These are phyloP conservation scores for Fallopia convolvulus DNA, from an alignment of 148 eudicot species.

Conservation along the genomic window DNA sequence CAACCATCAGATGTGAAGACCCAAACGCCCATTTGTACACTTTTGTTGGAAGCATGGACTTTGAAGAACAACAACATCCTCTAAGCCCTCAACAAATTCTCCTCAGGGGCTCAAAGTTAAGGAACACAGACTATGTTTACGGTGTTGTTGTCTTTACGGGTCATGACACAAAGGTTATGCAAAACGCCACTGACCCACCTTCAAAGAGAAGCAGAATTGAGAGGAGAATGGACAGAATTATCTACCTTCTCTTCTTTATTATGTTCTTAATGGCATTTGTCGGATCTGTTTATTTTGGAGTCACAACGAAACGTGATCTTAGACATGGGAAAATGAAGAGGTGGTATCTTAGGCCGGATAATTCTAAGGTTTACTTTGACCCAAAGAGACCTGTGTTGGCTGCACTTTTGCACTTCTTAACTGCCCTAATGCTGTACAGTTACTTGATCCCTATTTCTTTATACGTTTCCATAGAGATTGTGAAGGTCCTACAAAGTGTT, in stretches of 20 bases:
- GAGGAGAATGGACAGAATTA: constrained; percentile 78
- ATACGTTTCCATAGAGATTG: constrained; percentile 86
- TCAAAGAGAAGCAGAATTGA: constrained; percentile 92
- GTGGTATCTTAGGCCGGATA: constrained; percentile 81
- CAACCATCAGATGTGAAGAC: constrained; percentile 76
- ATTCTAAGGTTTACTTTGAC: constrained; percentile 42
- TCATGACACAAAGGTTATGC: constrained; percentile 89
- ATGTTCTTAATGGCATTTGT: constrained; percentile 56
- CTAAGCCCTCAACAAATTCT: constrained; percentile 84
- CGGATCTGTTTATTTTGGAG: constrained; percentile 81
- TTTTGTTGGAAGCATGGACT: constrained; percentile 81
- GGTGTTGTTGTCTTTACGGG: constrained; percentile 93
- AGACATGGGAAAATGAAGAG: constrained; percentile 43
- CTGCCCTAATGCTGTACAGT: constrained; percentile 69
- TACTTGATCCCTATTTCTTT: constrained; percentile 88
- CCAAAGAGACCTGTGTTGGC: constrained; percentile 50
- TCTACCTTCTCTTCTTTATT: constrained; percentile 59
- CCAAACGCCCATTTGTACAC: constrained; percentile 86
- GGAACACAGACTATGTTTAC: constrained; percentile 75
- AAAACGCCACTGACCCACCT: constrained; percentile 82
- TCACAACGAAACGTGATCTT: constrained; percentile 58
- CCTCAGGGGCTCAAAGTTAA: constrained; percentile 78
- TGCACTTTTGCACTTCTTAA: constrained; percentile 62
- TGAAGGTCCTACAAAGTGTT: constrained; percentile 74
- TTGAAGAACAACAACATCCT: constrained; percentile 53